Percentiles rank a stretch among this genome's conserved stretches.
Evolutionary conservation across 2,329 filamentous ascomycete species (phyloP).

Genomic region (Penicillium sp.): DNA sequence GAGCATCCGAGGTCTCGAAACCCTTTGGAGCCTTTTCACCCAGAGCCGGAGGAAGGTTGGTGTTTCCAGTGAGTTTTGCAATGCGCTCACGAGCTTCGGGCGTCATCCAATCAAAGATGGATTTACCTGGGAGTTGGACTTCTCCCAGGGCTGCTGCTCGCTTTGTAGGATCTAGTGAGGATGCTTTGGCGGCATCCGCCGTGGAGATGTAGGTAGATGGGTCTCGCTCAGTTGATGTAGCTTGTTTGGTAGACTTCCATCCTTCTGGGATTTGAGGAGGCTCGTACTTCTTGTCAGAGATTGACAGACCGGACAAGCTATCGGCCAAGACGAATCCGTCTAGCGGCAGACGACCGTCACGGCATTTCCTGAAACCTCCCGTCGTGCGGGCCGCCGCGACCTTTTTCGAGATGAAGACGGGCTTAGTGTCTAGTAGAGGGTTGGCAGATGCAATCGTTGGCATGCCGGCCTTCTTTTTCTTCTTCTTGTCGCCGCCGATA

Average conservation of each 20-base stretch:
- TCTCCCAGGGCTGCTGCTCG: constrained; percentile 84
- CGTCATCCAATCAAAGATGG: constrained; percentile 91
- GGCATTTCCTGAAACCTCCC: constrained; percentile 70
- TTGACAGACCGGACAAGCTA: constrained; percentile 55
- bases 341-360: constrained; percentile 80
- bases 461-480: constrained; percentile 65
- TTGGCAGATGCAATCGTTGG: constrained; percentile 62
- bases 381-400: constrained; percentile 48
- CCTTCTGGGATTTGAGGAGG: constrained; percentile 56
- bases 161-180: constrained; percentile 74
- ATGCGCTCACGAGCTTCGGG: constrained; percentile 77
- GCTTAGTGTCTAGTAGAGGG: constrained; percentile 68
- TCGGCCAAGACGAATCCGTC: constrained; percentile 78
- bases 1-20: constrained; percentile 67
- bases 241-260: constrained; percentile 71
- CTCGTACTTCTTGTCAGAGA: constrained; percentile 54
- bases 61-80: constrained; percentile 74
- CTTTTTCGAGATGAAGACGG: constrained; percentile 78
- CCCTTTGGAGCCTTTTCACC: constrained; percentile 73
- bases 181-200: constrained; percentile 77
- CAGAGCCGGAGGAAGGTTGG: constrained; percentile 76
- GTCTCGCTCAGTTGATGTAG: constrained; percentile 43
- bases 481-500: constrained; percentile 82
- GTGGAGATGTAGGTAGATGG: constrained; percentile 65
- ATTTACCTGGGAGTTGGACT: constrained; percentile 82